Evolutionary conservation across 2,329 filamentous ascomycete genomes (phyloP).

Genomic region (Cladophialophora yegresii): DNA sequence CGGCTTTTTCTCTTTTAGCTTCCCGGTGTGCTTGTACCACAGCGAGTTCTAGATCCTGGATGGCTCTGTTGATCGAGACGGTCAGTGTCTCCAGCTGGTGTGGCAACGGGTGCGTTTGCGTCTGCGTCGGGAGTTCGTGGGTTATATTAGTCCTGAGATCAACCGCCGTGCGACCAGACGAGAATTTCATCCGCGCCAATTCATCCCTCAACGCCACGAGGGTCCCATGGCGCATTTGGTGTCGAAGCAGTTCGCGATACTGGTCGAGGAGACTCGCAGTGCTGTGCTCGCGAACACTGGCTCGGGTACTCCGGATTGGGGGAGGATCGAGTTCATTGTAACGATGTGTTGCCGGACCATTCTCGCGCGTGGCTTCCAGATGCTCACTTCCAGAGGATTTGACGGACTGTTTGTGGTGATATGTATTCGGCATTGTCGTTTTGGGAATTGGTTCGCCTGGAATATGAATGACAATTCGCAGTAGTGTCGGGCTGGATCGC

Average conservation of each 20-base stretch:
- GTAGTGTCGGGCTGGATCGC: neutral
- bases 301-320: neutral
- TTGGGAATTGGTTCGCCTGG: neutral
- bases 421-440: neutral
- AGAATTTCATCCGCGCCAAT: conserved; percentile 10
- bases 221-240: conserved; percentile 16
- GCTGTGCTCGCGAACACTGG: neutral
- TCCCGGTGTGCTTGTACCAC: conserved; percentile 31
- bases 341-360: conserved; percentile 16
- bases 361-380: conserved; percentile 23
- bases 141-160: neutral
- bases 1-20: conserved; percentile 15
- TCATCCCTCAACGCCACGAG: conserved; percentile 21
- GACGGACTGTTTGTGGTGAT: neutral
- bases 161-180: neutral
- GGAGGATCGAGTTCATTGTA: conserved; percentile 2
- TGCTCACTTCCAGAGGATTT: conserved; percentile 26
- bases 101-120: neutral
- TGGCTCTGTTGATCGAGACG: conserved; percentile 4
- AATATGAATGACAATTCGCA: neutral
- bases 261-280: conserved; percentile 4
- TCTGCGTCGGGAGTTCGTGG: neutral
- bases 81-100: neutral
- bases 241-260: conserved; percentile 18
- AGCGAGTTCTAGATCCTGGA: conserved; percentile 31